Evolutionary conservation across 257 asterid genomes (phyloP).

Genomic region (Phtheirospermum japonicum): DNA sequence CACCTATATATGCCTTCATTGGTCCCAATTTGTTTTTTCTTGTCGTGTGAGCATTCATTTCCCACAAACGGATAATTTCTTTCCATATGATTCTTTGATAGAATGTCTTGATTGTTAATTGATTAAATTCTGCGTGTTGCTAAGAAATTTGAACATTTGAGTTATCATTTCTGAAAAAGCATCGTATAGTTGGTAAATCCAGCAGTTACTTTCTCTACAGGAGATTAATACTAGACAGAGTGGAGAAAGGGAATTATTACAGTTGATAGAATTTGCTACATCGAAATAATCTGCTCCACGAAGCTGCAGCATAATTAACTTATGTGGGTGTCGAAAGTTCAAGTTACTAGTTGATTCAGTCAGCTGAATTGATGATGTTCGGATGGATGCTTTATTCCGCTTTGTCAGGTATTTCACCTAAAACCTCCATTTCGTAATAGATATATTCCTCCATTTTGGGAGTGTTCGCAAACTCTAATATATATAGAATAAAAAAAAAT

Average conservation of each 20-base stretch:
- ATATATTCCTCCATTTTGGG: background rate
- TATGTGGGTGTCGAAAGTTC: no score
- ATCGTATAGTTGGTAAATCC: slow-evolving; percentile 8
- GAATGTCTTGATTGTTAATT: background rate
- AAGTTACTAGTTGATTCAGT: background rate
- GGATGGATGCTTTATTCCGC: background rate
- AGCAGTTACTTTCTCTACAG: slow-evolving; percentile 4
- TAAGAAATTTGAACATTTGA: background rate
- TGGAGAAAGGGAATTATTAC: background rate
- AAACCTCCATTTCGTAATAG: background rate
- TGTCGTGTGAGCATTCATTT: background rate
- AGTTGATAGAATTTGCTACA: background rate
- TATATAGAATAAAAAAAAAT: background rate
- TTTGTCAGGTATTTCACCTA: slow-evolving; percentile 3
- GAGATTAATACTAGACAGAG: background rate
- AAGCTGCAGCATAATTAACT: no score
- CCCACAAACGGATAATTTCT: background rate
- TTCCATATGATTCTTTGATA: background rate
- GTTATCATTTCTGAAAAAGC: background rate
- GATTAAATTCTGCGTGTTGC: background rate
- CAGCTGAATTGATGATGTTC: background rate
- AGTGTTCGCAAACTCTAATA: background rate
- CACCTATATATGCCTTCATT: background rate
- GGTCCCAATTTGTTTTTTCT: background rate
- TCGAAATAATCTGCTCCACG: background rate